These are phyloP conservation scores for Coemansia sp. DNA, from an alignment of 192 early-diverging fungal species.

Conservation along the genomic window DNA sequence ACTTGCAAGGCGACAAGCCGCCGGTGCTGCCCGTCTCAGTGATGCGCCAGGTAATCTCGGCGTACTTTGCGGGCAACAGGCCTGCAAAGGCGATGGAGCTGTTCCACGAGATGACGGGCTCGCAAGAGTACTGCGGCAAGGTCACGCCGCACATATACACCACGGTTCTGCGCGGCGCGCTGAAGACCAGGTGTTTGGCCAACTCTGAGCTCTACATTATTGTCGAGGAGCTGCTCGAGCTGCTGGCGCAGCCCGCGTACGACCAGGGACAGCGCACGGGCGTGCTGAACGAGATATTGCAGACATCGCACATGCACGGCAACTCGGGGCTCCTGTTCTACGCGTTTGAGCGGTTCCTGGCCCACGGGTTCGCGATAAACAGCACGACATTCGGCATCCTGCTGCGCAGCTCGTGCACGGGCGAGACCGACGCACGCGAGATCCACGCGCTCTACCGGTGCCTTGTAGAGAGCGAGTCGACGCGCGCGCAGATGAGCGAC, in stretches of 20 bases:
- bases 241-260: slow-evolving; percentile 3
- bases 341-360: slow-evolving; percentile 23
- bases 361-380: slow-evolving; percentile 12
- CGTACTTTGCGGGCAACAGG: slow-evolving; percentile 28
- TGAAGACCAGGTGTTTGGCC: slow-evolving; percentile 6
- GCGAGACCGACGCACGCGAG: slow-evolving; percentile 10
- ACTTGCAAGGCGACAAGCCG: not conserved
- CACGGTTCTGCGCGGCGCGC: slow-evolving; percentile 14
- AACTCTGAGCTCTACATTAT: slow-evolving; percentile 2
- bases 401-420: slow-evolving; percentile 6
- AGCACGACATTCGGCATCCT: slow-evolving; percentile 37
- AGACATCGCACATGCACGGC: slow-evolving; percentile 6
- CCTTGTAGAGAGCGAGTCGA: slow-evolving; percentile 7
- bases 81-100: slow-evolving; percentile 27
- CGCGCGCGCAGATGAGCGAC: slow-evolving; percentile 9
- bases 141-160: slow-evolving; percentile 33
- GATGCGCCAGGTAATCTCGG: slow-evolving; percentile 31
- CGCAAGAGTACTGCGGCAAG: not conserved
- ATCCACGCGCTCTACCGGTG: slow-evolving; percentile 15
- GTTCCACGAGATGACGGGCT: slow-evolving; percentile 4
- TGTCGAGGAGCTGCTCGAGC: slow-evolving; percentile 24
- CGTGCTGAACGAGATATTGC: slow-evolving; percentile 35
- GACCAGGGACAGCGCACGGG: slow-evolving; percentile 17
- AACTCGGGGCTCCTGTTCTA: slow-evolving; percentile 7
- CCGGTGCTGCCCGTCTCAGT: slow-evolving; percentile 1